Evolutionary conservation across 345 rosid species (phyloP).

Genomic region (Balakata baccata): DNA sequence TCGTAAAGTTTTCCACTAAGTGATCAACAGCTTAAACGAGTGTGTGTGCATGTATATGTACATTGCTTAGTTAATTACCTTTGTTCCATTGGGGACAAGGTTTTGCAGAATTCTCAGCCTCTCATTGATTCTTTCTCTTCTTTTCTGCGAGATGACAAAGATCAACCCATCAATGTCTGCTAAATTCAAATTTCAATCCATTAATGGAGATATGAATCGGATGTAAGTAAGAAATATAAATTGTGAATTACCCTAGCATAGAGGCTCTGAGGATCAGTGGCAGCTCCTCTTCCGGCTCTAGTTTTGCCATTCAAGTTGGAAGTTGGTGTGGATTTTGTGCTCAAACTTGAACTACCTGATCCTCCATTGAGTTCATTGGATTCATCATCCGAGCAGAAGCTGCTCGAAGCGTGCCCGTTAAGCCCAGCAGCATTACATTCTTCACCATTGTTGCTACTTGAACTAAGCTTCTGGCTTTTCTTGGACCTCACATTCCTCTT

Average conservation of each 20-base stretch:
- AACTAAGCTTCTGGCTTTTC: constrained; percentile 33
- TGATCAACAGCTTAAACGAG: too few species aligned
- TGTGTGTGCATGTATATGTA: too few species aligned
- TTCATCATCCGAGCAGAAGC: constrained; percentile 56
- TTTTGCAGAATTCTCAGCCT: constrained; percentile 70
- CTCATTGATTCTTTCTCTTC: constrained; percentile 86
- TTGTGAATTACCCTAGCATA: constrained; percentile 63
- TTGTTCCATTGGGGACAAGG: constrained; percentile 89
- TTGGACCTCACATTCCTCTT: constrained; percentile 40
- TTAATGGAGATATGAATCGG: too few species aligned
- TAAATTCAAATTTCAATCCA: neutral
- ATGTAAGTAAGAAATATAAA: neutral
- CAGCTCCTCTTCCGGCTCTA: constrained; percentile 73
- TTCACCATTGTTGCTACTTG: constrained; percentile 32
- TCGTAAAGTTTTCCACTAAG: neutral
- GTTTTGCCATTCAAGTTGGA: constrained; percentile 60
- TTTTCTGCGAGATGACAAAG: constrained; percentile 47
- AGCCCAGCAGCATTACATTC: constrained; percentile 30
- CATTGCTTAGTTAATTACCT: constrained; percentile 33
- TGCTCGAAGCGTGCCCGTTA: constrained; percentile 37
- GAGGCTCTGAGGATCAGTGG: constrained; percentile 79
- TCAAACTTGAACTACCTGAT: neutral
- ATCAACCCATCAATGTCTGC: neutral
- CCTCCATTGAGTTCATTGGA: constrained; percentile 42
- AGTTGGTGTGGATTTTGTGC: constrained; percentile 4